Evolutionary conservation across 2,329 filamentous ascomycete genomes (phyloP), one percentile per base, ranked within the genome.

Genomic region (Neopestalotiopsis rosae): DNA sequence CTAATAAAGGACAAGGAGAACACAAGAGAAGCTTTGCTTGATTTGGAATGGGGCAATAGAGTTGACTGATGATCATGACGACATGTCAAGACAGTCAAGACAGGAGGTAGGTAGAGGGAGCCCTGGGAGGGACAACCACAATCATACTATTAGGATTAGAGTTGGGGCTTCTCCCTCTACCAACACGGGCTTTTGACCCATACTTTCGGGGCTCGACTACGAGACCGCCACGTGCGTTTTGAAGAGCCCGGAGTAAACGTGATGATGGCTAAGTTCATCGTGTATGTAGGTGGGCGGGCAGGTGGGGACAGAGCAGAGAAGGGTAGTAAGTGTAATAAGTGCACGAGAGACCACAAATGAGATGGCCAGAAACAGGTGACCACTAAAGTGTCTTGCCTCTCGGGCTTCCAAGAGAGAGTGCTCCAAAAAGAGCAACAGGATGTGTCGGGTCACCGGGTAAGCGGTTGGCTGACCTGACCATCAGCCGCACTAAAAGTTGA

Each of bases 31-130:
- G 61, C 61, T 32, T 64, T 24, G n/a, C 61, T 42, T 40, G 14
- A 49, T 24, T 42, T 20, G 38, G 42, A 52, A 28, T 28, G 34
- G 38, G 30, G 59, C 24, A 59, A 20, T n/a, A 62, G 59, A 38
- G 34, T 38, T 38, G 59, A 10, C 40, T 14, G 30, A 32, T 32
- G 34, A 32, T 38, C 40, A 64, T 64, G 61, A 64, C 61, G 61
- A 64, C 45, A 52, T 52, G 45, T 52, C 45, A 52, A 52, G 45
- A 52, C 45, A 52, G 45, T 52, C 24, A 52, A 52, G 45, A 52
- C 45, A 52, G 45, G 45, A 52, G 45, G 5, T 6, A 38, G 24
- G 24, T 28, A 28, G 24, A 28, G 24, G 24, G 24, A 28, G 24
- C 24, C 24, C 24, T 28, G 24, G 24, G 24, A 28, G 24, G 34